Base-by-base conservation (phyloP, 192 early-diverging fungal species). In the Lunasporangiospora selenospora region DNA sequence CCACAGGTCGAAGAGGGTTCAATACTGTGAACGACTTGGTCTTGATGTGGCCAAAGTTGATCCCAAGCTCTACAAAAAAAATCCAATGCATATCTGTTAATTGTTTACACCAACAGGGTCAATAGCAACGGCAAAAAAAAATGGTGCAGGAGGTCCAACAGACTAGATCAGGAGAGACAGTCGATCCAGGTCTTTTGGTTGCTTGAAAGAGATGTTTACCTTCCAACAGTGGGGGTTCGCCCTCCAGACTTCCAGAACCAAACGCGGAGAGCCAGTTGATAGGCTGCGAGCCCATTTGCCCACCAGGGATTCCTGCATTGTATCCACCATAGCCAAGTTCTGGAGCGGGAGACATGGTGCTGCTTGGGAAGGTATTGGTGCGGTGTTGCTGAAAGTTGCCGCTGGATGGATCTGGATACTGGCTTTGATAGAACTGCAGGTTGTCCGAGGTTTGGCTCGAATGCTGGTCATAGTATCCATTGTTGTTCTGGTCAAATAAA, bases 161-260 rank as follows among this genome's bases (percentile, higher is more conserved):
- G n/a, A n/a, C n/a, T n/a, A n/a, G n/a, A n/a, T n/a, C n/a, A n/a
- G n/a, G n/a, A n/a, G n/a, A n/a, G n/a, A n/a, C n/a, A n/a, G n/a
- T n/a, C n/a, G n/a, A n/a, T n/a, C n/a, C n/a, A n/a, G n/a, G n/a
- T n/a, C n/a, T n/a, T n/a, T n/a, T n/a, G n/a, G n/a, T n/a, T n/a
- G n/a, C n/a, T n/a, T n/a, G n/a, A n/a, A n/a, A n/a, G n/a, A n/a
- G 24, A 27, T 11, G 31, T 51, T 10, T 51, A 90, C 89, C 88
- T 79, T 98, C 95, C 65, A 99, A 69, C 53, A 99, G 76, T 45
- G 97, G 95, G 33, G 93, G 91, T 62, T 99, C 97, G 53, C 93
- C 93, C 31, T 89, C 92, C 50, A 93, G 89, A 8, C 93, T 96
- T 31, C 95, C 95, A 6, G 95, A 90, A 23, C 90, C 88, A 82